Evolutionary conservation across 129 eudicot genomes (phyloP).

Genomic region (Dittrichia graveolens): DNA sequence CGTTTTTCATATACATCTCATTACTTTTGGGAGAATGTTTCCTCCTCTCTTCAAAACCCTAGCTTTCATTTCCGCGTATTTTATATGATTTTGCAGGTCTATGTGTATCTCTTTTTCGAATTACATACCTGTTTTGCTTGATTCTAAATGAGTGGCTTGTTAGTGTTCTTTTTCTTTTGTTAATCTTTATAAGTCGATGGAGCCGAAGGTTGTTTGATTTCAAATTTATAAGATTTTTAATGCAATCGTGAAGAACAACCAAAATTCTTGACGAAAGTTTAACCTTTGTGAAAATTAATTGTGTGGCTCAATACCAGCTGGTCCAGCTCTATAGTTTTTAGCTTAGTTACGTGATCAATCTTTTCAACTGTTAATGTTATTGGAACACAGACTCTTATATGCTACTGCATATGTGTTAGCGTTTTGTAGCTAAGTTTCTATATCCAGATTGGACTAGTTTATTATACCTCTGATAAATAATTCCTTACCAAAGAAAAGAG

Average conservation of each 20-base stretch:
- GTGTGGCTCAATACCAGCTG: slow-evolving; percentile 10
- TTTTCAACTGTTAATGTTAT: not conserved
- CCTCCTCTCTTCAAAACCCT: slow-evolving; percentile 22
- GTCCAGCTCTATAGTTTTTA: not conserved
- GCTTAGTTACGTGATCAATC: not conserved
- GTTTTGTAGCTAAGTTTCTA: not conserved
- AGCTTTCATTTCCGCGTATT: slow-evolving; percentile 12
- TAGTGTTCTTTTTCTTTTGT: not conserved
- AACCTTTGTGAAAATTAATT: not conserved
- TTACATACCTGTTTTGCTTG: not conserved
- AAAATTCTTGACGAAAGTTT: not conserved
- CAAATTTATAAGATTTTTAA: not conserved
- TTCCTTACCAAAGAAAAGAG: not conserved
- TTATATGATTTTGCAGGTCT: slow-evolving; percentile 1
- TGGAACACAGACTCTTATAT: not conserved
- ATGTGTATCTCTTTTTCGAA: not conserved
- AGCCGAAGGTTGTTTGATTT: not conserved
- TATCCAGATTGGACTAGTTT: not conserved
- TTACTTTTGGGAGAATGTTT: not conserved
- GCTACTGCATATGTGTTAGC: not conserved
- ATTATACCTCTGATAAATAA: not conserved
- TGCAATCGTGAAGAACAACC: not conserved
- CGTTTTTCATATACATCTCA: not conserved
- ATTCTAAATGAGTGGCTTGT: not conserved
- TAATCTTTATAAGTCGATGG: not conserved